phyloP scores from a whole-genome alignment of 768 basidiomycete species.

The Russula lepida region DNA sequence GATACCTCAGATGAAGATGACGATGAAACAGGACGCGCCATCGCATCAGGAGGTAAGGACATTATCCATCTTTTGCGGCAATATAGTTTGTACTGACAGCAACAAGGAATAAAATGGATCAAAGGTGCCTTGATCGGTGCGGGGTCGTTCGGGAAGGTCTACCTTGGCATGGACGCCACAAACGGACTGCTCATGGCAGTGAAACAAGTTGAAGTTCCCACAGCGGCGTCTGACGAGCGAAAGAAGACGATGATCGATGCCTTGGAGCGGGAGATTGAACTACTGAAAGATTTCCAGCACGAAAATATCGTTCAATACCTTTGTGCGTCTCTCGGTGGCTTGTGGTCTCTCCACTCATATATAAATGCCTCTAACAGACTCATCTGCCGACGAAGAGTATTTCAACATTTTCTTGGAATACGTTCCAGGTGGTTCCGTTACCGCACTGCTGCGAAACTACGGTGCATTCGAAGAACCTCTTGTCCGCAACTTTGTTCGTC shows the following conservation, averaged over 20 bases:
- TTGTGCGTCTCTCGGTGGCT: slow-evolving; percentile 43
- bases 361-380: slow-evolving; percentile 48
- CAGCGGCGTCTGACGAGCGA: slow-evolving; percentile 81
- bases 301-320: slow-evolving; percentile 98
- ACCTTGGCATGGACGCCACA: slow-evolving; percentile 90
- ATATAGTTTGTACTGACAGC: background rate
- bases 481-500: slow-evolving; percentile 86
- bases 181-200: slow-evolving; percentile 92
- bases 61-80: slow-evolving; percentile 24
- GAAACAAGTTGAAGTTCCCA: slow-evolving; percentile 91
- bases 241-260: slow-evolving; percentile 91
- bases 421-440: slow-evolving; percentile 91
- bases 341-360: slow-evolving; percentile 1
- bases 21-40: slow-evolving; percentile 43
- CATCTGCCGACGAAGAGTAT: slow-evolving; percentile 81
- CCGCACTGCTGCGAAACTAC: slow-evolving; percentile 80
- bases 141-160: slow-evolving; percentile 92
- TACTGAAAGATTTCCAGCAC: slow-evolving; percentile 87
- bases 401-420: slow-evolving; percentile 98
- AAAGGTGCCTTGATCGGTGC: slow-evolving; percentile 93
- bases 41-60: slow-evolving; percentile 44
- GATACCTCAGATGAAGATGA: slow-evolving; percentile 38
- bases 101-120: slow-evolving; percentile 80
- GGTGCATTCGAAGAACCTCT: slow-evolving; percentile 92
- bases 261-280: slow-evolving; percentile 87